Base-by-base conservation (phyloP, 148 eudicot species). In the Heliamphora exappendiculata region DNA sequence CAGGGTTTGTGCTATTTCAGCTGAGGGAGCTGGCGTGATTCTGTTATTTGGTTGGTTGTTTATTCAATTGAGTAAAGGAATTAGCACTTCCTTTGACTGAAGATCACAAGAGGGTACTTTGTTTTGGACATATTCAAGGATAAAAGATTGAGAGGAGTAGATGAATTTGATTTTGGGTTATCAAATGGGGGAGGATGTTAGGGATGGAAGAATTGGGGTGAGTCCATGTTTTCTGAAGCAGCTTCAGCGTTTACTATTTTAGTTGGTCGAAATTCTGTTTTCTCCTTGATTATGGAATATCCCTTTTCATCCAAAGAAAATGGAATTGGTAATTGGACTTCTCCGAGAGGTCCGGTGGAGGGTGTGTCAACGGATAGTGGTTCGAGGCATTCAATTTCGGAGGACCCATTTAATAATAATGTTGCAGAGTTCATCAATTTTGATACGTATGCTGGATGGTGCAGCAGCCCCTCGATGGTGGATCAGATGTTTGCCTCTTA, bases 371-470 rank as follows among this genome's bases (percentile, higher is more conserved):
- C 78, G 17, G 90, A 86, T 77, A 74, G 74, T 37, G 79, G 72
- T 60, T 9, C 75, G 45, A 82, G 82, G 78, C 68, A 82, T 53
- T 81, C 85, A 3, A 51, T 17, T 41, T 39, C 73, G 10, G 89
- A 85, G 13, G 90, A 89, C 72, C 84, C 78, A 7, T 79, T 80
- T 70, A 79, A 66, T 76, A 79, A 79, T 76, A 77, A 78, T 39
- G 67, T 78, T 62, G 75, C 81, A 3, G 97, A 90, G 36, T 69
- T 86, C 67, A 85, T 88, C 90, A 85, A 76, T 72, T 80, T 90
- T 17, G 97, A 94, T 72, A 31, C 80, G 54, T 88, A 78, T 88
- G 81, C 82, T 70, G 96, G 89, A 77, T 94, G 98, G 98, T 85
- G 91, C 62, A 76, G 28, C 74, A 90, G 88, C 77, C 96, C 97